Conservation (phyloP, 306 rosid species). For the Fagus sylvatica region DNA sequence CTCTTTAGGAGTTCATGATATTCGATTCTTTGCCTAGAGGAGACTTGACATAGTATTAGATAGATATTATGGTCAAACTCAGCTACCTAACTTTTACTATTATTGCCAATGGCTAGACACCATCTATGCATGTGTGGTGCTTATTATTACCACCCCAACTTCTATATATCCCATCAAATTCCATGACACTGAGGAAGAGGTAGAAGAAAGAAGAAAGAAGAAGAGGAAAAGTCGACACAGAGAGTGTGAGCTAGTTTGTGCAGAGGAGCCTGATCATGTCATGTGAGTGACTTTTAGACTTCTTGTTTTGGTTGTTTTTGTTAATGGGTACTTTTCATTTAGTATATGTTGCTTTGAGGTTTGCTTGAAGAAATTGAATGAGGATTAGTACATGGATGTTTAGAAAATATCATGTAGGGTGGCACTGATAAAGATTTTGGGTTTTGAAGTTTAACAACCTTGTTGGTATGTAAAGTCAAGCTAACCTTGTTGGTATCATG, state of each 20-base stretch:
- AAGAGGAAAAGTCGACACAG: neutral
- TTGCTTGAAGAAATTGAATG: neutral
- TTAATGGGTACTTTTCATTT: neutral
- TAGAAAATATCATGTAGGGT: neutral
- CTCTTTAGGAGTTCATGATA: no score
- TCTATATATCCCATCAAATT: neutral
- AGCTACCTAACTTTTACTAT: no score
- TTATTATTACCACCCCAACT: neutral
- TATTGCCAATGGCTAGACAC: neutral
- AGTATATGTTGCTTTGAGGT: neutral
- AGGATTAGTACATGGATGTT: neutral
- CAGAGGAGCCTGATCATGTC: constrained; percentile 1
- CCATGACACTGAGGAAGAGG: neutral
- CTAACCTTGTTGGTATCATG: no score
- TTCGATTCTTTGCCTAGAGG: no score
- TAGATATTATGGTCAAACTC: no score
- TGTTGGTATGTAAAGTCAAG: neutral
- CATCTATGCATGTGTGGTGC: no score
- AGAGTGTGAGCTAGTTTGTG: neutral
- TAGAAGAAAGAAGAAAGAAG: neutral
- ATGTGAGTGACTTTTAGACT: constrained; percentile 7
- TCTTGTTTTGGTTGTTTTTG: neutral
- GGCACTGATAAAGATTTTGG: neutral
- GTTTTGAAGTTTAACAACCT: neutral
- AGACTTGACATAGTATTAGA: no score